Base-by-base conservation (phyloP, 2,329 filamentous ascomycete species). In the Ceratocystis destructans region DNA sequence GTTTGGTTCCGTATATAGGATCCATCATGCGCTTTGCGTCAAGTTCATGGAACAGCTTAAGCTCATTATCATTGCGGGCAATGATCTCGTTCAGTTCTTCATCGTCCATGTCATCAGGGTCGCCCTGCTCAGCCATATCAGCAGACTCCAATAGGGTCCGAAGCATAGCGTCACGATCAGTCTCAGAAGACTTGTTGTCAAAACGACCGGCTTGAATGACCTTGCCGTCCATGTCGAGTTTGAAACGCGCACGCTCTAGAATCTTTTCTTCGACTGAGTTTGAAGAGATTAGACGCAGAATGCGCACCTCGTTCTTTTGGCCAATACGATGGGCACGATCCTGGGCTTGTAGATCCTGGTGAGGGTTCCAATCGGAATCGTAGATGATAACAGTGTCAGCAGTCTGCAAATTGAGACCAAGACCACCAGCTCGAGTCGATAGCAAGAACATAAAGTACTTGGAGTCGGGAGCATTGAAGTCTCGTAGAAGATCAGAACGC, bases 301-400 rank as follows among this genome's bases (percentile, higher is more conserved):
- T 99, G 72, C 94, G 89, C 66, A 99, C 94, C 76, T 99, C 94
- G 72, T 99, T 99, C 86, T 99, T 99, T 76, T 99, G 94, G 69
- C 94, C 94, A 71, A 99, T 99, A 88, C 94, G 93, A 85, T 99
- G 94, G 61, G 94, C 94, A 87, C 94, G 94, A 87, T 99, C 94
- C 75, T 99, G 94, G 15, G 94, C 94, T 76, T 99, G 94, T 76
- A 99, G 80, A 88, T 99, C 94, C 76, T 99, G 94, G 75, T 97
- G 93, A 74, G 94, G 94, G 76, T 99, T 99, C 94, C 94, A 99
- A 79, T 99, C 94, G 0, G 94, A 99, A 74, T 99, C 94, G 77
- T 96, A 99, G 73, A 99, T 99, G 76, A 99, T 96, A 78, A 99
- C 94, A 1, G 94, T 99, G 76, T 99, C 94, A 53, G 94, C 94